Percentiles rank a stretch among this genome's conserved stretches.
These are phyloP conservation scores for Fomitopsis pinicola DNA, from an alignment of 1,284 basidiomycete species.

Conservation along the genomic window DNA sequence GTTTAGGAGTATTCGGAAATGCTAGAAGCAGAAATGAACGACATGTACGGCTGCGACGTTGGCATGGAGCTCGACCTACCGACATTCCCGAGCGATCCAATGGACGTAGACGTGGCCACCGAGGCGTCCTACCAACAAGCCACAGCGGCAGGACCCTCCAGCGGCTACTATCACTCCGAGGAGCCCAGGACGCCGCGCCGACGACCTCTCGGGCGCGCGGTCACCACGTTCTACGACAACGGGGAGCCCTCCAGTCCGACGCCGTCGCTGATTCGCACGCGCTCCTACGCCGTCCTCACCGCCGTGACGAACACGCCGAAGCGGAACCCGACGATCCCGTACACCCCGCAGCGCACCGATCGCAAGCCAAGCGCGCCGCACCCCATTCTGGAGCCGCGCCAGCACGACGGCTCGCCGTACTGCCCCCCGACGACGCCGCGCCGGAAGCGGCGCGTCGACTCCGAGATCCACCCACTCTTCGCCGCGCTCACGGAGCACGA, in stretches of 20 bases:
- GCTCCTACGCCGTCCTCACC: neutral
- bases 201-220: neutral
- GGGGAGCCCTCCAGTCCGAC: neutral
- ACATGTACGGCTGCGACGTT: neutral
- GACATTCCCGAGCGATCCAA: neutral
- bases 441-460: neutral
- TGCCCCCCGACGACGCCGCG: neutral
- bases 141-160: neutral
- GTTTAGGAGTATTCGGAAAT: neutral
- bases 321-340: neutral
- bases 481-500: neutral
- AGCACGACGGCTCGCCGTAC: neutral
- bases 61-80: neutral
- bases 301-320: neutral
- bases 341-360: neutral
- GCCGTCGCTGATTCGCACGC: neutral
- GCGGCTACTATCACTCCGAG: neutral
- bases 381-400: neutral
- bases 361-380: neutral
- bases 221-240: neutral
- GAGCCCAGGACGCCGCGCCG: neutral
- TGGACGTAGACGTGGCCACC: neutral
- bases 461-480: neutral
- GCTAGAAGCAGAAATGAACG: neutral
- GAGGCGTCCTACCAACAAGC: neutral